phyloP scores from a whole-genome alignment of 1,139 yeast species.

The Candida tropicalis region DNA sequence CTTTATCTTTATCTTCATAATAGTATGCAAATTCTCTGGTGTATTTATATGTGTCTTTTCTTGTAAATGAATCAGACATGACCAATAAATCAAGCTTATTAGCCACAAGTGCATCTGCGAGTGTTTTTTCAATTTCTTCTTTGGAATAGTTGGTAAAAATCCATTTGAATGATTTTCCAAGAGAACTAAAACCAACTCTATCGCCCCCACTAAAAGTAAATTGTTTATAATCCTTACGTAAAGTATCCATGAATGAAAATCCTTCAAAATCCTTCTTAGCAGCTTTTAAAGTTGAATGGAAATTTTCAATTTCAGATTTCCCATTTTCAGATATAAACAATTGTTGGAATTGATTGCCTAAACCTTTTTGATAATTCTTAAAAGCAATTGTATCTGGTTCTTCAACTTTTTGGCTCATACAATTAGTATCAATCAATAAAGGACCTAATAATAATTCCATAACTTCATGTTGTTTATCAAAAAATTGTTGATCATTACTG shows the following conservation, averaged over 20 bases:
- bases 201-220: conserved; percentile 49
- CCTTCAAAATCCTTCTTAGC: conserved; percentile 69
- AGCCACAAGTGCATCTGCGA: conserved; percentile 36
- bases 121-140: conserved; percentile 39
- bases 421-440: conserved; percentile 70
- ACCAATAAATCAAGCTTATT: conserved; percentile 55
- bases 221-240: conserved; percentile 83
- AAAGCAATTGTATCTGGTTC: conserved; percentile 53
- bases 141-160: conserved; percentile 35
- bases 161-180: conserved; percentile 69
- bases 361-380: conserved; percentile 30
- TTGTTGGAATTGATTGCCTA: conserved; percentile 7
- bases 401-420: conserved; percentile 62
- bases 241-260: conserved; percentile 57
- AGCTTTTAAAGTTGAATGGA: conserved; percentile 44
- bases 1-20: conserved; percentile 21
- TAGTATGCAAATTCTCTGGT: conserved; percentile 59
- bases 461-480: conserved; percentile 32
- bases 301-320: conserved; percentile 13
- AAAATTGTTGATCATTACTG: conserved; percentile 18
- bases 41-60: conserved; percentile 41
- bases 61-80: conserved; percentile 63
- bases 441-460: conserved; percentile 64
- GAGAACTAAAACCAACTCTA: conserved; percentile 73
- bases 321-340: background rate